phyloP scores from a whole-genome alignment of 139 green algal species.

The Chlamydomonas applanata region DNA sequence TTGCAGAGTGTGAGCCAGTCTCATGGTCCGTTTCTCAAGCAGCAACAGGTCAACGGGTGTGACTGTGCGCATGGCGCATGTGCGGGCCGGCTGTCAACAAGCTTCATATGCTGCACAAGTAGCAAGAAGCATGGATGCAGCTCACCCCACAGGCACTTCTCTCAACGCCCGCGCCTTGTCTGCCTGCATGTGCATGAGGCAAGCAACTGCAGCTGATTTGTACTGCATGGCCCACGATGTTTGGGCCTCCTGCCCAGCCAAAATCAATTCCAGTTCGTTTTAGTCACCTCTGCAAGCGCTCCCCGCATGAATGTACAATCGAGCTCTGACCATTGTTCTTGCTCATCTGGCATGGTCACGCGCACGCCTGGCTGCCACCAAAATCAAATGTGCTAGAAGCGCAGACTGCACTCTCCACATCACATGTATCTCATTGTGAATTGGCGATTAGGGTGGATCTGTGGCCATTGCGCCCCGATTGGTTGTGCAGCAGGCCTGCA shows the following conservation, averaged over 20 bases:
- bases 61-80: no score
- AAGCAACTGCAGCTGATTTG: not conserved
- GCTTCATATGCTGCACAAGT: not conserved
- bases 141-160: conserved; percentile 80
- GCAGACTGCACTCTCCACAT: no score
- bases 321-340: conserved; percentile 24
- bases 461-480: no score
- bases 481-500: no score
- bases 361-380: no score
- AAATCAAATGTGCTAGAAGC: no score
- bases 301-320: conserved; percentile 43
- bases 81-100: no score
- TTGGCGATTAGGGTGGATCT: no score
- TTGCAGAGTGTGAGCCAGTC: no score
- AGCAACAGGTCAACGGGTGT: no score
- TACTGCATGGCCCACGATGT: not conserved
- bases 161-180: conserved; percentile 39
- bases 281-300: conserved; percentile 40
- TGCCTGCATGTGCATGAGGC: conserved; percentile 45
- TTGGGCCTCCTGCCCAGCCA: not conserved
- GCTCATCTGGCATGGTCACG: not conserved
- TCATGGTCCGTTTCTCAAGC: no score
- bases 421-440: no score
- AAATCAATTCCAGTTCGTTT: not conserved
- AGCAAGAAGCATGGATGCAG: not conserved